Percentiles rank a stretch among this genome's conserved stretches.
These are phyloP conservation scores for Botrytis deweyae DNA, from an alignment of 2,329 filamentous ascomycete genomes.

Conservation along the genomic window DNA sequence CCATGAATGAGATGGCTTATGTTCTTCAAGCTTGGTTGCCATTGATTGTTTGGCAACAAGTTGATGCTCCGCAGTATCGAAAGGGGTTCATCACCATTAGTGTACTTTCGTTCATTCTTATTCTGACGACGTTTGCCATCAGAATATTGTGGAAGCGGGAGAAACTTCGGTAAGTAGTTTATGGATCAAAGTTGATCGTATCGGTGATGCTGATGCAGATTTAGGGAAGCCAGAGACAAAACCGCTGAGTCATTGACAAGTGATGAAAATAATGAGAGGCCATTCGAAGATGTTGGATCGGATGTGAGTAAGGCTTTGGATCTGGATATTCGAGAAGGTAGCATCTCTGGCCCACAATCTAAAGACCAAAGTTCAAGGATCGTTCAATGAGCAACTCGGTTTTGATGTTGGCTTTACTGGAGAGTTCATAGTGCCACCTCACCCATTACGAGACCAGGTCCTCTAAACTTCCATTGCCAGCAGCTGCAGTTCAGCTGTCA, in stretches of 20 bases:
- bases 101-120: conserved; percentile 44
- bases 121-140: conserved; percentile 23
- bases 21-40: conserved; percentile 70
- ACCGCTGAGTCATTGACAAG: not conserved
- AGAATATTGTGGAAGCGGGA: conserved; percentile 24
- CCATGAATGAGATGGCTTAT: conserved; percentile 70
- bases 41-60: conserved; percentile 63
- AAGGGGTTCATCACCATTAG: conserved; percentile 61
- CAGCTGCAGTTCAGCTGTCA: not conserved
- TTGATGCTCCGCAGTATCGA: conserved; percentile 58
- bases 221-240: conserved; percentile 5
- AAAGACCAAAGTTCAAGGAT: not conserved
- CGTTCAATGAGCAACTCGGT: not conserved
- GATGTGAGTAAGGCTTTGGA: not conserved
- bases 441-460: not conserved
- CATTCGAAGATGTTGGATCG: not conserved
- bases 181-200: not conserved
- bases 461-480: not conserved
- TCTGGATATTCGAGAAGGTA: not conserved
- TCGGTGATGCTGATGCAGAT: not conserved
- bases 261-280: not conserved
- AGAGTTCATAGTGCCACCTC: not conserved
- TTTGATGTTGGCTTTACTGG: not conserved
- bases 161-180: conserved; percentile 7
- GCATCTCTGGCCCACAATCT: not conserved